phyloP scores from a whole-genome alignment of 768 basidiomycete genomes.

The Kwoniella dendrophila region DNA sequence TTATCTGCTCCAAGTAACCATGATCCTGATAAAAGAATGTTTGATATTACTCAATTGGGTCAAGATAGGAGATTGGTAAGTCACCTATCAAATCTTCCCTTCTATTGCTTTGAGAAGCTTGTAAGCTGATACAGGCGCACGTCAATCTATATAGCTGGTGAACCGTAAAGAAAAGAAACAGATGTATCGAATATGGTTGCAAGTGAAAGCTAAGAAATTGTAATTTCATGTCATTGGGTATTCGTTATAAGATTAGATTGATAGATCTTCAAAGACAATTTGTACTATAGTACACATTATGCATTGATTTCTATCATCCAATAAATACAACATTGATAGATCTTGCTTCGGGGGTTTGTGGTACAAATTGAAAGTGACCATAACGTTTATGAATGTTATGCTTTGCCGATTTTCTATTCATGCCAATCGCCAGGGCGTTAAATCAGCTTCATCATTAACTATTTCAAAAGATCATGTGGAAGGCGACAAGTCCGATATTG shows the following conservation, averaged over 20 bases:
- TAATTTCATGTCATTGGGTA: background rate
- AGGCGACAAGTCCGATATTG: too few species aligned
- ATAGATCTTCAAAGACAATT: background rate
- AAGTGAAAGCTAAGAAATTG: constrained; percentile 55
- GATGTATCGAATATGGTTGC: constrained; percentile 75
- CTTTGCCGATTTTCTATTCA: constrained; percentile 14
- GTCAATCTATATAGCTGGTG: constrained; percentile 61
- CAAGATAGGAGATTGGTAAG: constrained; percentile 75
- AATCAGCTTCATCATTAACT: background rate
- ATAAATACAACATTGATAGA: background rate
- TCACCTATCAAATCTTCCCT: background rate
- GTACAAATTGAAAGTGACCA: too few species aligned
- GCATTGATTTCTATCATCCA: background rate
- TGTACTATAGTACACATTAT: background rate
- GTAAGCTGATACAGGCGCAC: background rate
- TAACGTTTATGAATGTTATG: too few species aligned
- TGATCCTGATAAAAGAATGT: constrained; percentile 58
- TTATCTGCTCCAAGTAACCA: constrained; percentile 3
- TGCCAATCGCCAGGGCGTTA: background rate
- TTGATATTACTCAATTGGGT: constrained; percentile 80
- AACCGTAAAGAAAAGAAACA: constrained; percentile 92
- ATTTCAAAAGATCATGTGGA: too few species aligned
- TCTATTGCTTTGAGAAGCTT: background rate
- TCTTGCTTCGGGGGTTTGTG: too few species aligned
- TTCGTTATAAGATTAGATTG: background rate